phyloP scores from a whole-genome alignment of 225 moss, liverwort and hornwort genomes.

The Thuidium tamariscinum region DNA sequence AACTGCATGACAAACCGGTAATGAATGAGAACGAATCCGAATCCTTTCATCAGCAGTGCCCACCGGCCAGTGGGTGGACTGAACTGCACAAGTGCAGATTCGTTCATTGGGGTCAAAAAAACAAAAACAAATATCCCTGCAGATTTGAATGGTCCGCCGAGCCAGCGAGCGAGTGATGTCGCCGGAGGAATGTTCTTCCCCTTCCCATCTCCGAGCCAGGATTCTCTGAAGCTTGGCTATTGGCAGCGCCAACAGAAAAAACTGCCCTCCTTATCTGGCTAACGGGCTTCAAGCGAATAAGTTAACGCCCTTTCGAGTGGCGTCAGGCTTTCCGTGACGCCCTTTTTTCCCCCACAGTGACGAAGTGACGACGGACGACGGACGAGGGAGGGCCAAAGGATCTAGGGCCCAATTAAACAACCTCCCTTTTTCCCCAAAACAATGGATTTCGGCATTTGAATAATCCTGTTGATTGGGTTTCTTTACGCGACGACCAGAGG shows the following conservation, averaged over 20 bases:
- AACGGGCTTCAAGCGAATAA: neutral
- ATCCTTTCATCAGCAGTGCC: neutral
- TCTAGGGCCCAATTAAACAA: neutral
- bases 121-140: too few relatives aligned
- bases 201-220: conserved; percentile 1
- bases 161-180: too few relatives aligned
- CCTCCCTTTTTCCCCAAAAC: neutral
- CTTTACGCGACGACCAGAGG: conserved; percentile 1
- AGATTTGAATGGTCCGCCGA: neutral
- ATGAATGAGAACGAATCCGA: neutral
- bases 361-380: too few relatives aligned
- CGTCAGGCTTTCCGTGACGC: neutral
- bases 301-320: neutral
- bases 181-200: neutral
- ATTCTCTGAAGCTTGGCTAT: conserved; percentile 9
- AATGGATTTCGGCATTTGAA: neutral
- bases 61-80: neutral
- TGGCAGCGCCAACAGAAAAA: conserved; percentile 26
- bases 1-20: neutral
- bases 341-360: neutral
- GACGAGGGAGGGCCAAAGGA: neutral
- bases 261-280: conserved; percentile 3
- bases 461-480: neutral
- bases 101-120: too few relatives aligned
- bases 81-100: too few relatives aligned